phyloP scores from a whole-genome alignment of 1,139 yeast species.

The Blastobotrys raffinosifermentans region DNA sequence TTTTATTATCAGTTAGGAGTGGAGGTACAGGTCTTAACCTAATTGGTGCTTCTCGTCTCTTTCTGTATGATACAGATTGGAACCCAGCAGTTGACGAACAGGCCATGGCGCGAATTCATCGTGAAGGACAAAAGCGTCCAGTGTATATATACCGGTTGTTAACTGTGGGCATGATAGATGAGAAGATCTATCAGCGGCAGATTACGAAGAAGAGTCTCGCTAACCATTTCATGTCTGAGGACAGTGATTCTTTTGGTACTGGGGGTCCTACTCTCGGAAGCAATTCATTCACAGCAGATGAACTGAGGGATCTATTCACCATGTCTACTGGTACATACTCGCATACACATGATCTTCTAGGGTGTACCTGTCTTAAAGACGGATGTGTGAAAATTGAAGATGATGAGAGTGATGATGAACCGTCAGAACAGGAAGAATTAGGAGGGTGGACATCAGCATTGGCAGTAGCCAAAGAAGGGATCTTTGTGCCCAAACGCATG shows the following conservation, averaged over 20 bases:
- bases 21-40: conserved; percentile 94
- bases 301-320: conserved; percentile 70
- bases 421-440: conserved; percentile 21
- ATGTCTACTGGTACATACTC: conserved; percentile 48
- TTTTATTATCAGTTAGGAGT: conserved; percentile 79
- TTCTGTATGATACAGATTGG: conserved; percentile 89
- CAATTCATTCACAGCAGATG: conserved; percentile 28
- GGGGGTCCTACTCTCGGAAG: conserved; percentile 23
- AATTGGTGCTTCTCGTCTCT: conserved; percentile 81
- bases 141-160: conserved; percentile 75
- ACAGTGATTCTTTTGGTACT: conserved; percentile 16
- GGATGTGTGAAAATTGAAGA: conserved; percentile 17
- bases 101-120: conserved; percentile 91
- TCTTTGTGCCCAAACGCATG: conserved; percentile 20
- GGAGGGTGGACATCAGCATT: conserved; percentile 48
- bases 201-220: conserved; percentile 77
- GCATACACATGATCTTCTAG: conserved; percentile 79
- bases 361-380: conserved; percentile 49
- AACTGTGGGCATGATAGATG: conserved; percentile 82
- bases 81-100: conserved; percentile 90
- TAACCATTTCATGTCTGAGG: conserved; percentile 60
- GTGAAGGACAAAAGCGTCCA: conserved; percentile 83
- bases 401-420: conserved; percentile 19
- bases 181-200: conserved; percentile 92
- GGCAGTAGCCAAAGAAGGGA: conserved; percentile 24